Conservation (phyloP, 1,284 basidiomycete species). For the Ceratobasidium theobromae region DNA sequence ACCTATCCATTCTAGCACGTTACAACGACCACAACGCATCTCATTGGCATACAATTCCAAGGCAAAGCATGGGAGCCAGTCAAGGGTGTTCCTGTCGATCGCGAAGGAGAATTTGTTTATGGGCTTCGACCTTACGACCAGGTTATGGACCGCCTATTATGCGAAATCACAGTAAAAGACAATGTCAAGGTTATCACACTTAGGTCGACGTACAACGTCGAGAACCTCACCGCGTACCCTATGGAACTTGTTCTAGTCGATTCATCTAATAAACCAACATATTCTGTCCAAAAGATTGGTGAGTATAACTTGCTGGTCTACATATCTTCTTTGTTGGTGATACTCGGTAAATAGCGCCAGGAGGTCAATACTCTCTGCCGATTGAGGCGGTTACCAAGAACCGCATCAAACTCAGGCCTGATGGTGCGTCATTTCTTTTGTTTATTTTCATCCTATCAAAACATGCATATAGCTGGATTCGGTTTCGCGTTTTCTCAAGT, state of each 20-base stretch:
- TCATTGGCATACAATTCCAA: slow-evolving; percentile 79
- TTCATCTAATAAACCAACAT: slow-evolving; percentile 76
- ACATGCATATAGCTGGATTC: slow-evolving; percentile 70
- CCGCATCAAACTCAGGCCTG: slow-evolving; percentile 86
- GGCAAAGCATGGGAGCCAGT: slow-evolving; percentile 92
- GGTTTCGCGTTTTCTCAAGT: slow-evolving; percentile 92
- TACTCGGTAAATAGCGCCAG: slow-evolving; percentile 58
- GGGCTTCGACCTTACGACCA: slow-evolving; percentile 80
- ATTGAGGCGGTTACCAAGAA: slow-evolving; percentile 88
- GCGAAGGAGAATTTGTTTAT: slow-evolving; percentile 92
- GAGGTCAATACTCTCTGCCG: slow-evolving; percentile 87
- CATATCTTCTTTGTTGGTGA: not conserved
- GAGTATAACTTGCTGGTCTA: slow-evolving; percentile 39
- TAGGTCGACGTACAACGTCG: slow-evolving; percentile 89
- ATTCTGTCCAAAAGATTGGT: slow-evolving; percentile 84
- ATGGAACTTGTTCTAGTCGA: slow-evolving; percentile 92
- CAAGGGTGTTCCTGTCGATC: slow-evolving; percentile 87
- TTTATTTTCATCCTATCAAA: slow-evolving; percentile 14
- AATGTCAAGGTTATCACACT: slow-evolving; percentile 97
- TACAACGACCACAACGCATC: slow-evolving; percentile 75
- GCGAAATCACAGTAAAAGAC: slow-evolving; percentile 87
- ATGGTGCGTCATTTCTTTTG: slow-evolving; percentile 63
- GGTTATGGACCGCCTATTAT: slow-evolving; percentile 81
- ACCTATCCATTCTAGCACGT: slow-evolving; percentile 61
- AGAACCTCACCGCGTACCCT: slow-evolving; percentile 91